Evolutionary conservation across 495 filamentous ascomycete genomes (phyloP).

Genomic region (Corynascus novoguineensis): DNA sequence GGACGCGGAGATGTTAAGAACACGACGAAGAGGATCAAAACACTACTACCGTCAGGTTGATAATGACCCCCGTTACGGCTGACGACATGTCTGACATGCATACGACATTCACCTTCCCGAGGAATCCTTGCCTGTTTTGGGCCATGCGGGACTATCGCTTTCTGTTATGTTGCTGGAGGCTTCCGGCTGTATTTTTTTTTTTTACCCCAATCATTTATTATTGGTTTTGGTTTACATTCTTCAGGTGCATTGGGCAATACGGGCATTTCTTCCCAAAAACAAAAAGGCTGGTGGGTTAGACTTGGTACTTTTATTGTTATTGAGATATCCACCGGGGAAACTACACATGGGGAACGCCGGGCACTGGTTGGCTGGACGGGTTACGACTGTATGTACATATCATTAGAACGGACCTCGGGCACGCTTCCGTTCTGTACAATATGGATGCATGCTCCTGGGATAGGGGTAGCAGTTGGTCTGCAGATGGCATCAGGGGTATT

Average conservation of each 20-base stretch:
- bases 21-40: not conserved
- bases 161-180: not conserved
- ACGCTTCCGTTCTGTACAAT: slow-evolving; percentile 13
- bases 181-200: slow-evolving; percentile 1
- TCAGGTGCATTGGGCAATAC: slow-evolving; percentile 6
- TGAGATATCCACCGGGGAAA: slow-evolving; percentile 11
- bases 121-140: too few relatives aligned
- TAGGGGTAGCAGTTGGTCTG: not conserved
- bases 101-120: too few relatives aligned
- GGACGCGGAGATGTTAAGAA: slow-evolving; percentile 32
- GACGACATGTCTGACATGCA: too few relatives aligned
- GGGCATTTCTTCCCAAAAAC: not conserved
- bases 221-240: not conserved
- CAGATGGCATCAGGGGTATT: not conserved
- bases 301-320: not conserved
- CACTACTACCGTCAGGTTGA: not conserved
- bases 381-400: not conserved
- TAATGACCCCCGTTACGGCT: not conserved
- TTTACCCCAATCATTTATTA: not conserved
- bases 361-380: not conserved
- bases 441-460: not conserved
- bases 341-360: not conserved
- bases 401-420: slow-evolving; percentile 6
- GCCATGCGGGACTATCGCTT: not conserved
- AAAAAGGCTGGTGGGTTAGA: slow-evolving; percentile 4